Percentiles rank a stretch among this genome's conserved stretches.
phyloP scores from a whole-genome alignment of 1,284 basidiomycete genomes.

The Boletus sp. region DNA sequence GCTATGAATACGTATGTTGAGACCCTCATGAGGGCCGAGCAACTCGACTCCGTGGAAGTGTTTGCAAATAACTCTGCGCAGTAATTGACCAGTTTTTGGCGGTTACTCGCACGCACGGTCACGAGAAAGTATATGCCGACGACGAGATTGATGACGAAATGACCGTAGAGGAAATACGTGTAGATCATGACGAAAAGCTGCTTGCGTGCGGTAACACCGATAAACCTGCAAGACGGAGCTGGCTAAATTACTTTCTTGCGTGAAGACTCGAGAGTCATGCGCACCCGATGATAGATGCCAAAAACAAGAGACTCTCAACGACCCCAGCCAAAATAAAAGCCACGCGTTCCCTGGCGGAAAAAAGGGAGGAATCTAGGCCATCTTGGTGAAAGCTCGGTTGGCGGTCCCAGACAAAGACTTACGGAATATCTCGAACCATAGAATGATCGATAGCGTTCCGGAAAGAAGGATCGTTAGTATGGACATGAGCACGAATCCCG shows the following conservation, averaged over 20 bases:
- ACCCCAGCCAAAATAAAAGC: constrained; percentile 48
- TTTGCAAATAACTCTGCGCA: constrained; percentile 47
- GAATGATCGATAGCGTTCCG: constrained; percentile 45
- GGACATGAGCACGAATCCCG: constrained; percentile 55
- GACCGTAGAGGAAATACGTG: constrained; percentile 52
- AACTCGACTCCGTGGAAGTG: constrained; percentile 40
- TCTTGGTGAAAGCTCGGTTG: not conserved
- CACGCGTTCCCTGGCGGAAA: constrained; percentile 38
- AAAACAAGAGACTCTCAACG: constrained; percentile 48
- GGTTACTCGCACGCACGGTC: constrained; percentile 44
- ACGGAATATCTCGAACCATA: constrained; percentile 61
- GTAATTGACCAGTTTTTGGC: constrained; percentile 38
- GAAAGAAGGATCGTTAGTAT: constrained; percentile 49
- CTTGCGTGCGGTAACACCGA: constrained; percentile 57
- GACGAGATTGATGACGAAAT: constrained; percentile 54
- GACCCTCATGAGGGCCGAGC: constrained; percentile 40
- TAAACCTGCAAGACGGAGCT: constrained; percentile 39
- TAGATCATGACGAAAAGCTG: constrained; percentile 56
- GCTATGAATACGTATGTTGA: constrained; percentile 45
- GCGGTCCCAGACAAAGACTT: constrained; percentile 24
- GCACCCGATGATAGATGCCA: constrained; percentile 54
- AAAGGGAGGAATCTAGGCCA: constrained; percentile 28
- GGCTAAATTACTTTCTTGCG: not conserved
- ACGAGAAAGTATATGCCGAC: constrained; percentile 52
- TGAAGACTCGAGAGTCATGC: constrained; percentile 15